Conservation (phyloP, 2,329 filamentous ascomycete species). For the Aspergillus tanneri region DNA sequence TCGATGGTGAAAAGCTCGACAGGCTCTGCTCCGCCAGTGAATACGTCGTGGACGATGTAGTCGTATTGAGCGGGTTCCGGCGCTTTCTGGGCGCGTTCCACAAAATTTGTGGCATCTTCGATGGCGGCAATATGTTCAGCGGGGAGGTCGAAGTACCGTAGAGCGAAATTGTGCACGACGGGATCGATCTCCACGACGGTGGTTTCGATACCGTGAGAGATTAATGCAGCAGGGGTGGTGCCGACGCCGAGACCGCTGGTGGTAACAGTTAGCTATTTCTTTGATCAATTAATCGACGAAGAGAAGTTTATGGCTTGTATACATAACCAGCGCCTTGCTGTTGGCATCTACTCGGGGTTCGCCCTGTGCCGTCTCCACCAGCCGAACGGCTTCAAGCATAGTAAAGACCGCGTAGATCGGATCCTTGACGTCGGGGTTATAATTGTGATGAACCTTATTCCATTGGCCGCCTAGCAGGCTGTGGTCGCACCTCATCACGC, state of each 20-base stretch:
- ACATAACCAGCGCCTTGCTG: slow-evolving; percentile 83
- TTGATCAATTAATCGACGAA: not conserved
- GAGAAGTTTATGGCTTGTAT: slow-evolving; percentile 35
- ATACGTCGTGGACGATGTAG: slow-evolving; percentile 97
- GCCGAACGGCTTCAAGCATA: slow-evolving; percentile 86
- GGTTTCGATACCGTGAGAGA: slow-evolving; percentile 84
- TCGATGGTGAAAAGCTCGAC: slow-evolving; percentile 82
- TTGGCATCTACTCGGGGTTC: slow-evolving; percentile 55
- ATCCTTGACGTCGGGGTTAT: slow-evolving; percentile 64
- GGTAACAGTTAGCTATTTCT: slow-evolving; percentile 17
- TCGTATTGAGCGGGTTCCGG: slow-evolving; percentile 61
- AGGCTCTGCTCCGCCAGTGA: slow-evolving; percentile 93
- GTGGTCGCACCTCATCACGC: slow-evolving; percentile 88
- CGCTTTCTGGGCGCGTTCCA: slow-evolving; percentile 50
- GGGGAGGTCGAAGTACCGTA: slow-evolving; percentile 77
- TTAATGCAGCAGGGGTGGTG: slow-evolving; percentile 81
- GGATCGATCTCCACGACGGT: slow-evolving; percentile 96
- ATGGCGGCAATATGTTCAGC: slow-evolving; percentile 76
- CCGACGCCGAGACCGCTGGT: slow-evolving; percentile 88
- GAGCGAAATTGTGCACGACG: slow-evolving; percentile 78
- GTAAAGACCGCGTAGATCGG: slow-evolving; percentile 96
- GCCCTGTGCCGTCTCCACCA: slow-evolving; percentile 61
- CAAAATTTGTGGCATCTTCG: slow-evolving; percentile 74
- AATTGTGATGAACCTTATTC: slow-evolving; percentile 56
- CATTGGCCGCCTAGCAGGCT: slow-evolving; percentile 92